Conservation (phyloP, 2,329 filamentous ascomycete genomes). For the Ophiostoma sp. region DNA sequence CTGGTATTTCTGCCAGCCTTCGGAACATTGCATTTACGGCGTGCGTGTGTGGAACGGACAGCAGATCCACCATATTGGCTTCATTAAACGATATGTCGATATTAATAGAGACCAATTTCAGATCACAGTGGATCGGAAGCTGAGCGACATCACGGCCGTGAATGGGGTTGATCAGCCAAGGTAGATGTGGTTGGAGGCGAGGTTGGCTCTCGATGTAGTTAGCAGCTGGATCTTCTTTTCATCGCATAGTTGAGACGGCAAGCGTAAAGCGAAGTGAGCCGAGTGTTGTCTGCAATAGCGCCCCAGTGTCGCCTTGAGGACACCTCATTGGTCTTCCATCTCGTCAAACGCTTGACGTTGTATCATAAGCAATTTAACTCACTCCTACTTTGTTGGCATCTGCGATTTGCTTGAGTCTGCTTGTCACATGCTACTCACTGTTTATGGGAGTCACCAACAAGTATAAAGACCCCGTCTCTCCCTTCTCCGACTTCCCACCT, state of each 20-base stretch:
- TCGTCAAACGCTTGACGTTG: too few relatives aligned
- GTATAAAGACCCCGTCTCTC: background rate
- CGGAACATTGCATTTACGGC: background rate
- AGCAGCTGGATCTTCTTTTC: too few relatives aligned
- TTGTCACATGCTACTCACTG: background rate
- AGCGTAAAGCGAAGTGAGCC: too few relatives aligned
- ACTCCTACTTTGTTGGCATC: background rate
- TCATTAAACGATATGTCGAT: conserved; percentile 3
- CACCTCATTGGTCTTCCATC: too few relatives aligned
- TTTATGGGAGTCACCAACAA: background rate
- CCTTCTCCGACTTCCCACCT: background rate
- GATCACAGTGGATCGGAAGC: background rate
- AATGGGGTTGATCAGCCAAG: background rate
- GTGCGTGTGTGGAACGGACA: background rate
- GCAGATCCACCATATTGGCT: background rate
- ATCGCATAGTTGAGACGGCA: too few relatives aligned
- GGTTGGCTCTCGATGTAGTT: too few relatives aligned
- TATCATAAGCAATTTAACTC: background rate
- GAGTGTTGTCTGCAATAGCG: too few relatives aligned
- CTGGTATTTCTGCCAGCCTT: too few relatives aligned
- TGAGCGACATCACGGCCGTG: background rate
- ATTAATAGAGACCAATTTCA: background rate
- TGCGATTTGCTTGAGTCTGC: background rate
- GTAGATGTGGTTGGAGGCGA: background rate
- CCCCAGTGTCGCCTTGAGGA: too few relatives aligned